A percentile compares a stretch with the other conserved stretches of the same genome.
phyloP scores from a whole-genome alignment of 306 rosid species.

The Citrullus colocynthis region DNA sequence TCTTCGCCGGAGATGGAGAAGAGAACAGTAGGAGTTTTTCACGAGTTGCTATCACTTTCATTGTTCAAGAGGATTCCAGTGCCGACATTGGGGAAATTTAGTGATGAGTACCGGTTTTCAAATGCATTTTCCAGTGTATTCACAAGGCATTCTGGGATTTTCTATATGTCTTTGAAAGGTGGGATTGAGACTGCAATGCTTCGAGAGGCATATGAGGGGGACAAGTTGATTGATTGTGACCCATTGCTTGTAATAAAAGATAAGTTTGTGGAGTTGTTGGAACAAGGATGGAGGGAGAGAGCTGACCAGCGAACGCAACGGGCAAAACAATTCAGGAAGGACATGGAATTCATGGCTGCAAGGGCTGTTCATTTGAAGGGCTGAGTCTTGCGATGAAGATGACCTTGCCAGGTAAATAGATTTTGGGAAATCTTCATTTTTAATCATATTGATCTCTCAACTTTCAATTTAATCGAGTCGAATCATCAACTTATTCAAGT shows the following conservation, averaged over 20 bases:
- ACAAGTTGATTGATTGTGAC: slow-evolving; percentile 49
- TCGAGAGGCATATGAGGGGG: slow-evolving; percentile 61
- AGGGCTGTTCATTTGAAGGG: slow-evolving; percentile 10
- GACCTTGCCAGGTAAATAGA: slow-evolving; percentile 6
- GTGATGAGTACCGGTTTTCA: slow-evolving; percentile 68
- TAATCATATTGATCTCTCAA: not conserved
- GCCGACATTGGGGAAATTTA: slow-evolving; percentile 64
- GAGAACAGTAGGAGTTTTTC: slow-evolving; percentile 39
- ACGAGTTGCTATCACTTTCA: slow-evolving; percentile 56
- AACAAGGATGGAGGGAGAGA: slow-evolving; percentile 69
- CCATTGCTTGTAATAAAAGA: slow-evolving; percentile 63
- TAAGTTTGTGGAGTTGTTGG: slow-evolving; percentile 56
- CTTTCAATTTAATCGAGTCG: not conserved
- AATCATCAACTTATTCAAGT: not conserved
- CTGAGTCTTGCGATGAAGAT: not conserved
- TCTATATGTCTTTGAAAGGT: slow-evolving; percentile 74
- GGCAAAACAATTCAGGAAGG: slow-evolving; percentile 27
- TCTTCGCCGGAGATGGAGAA: slow-evolving; percentile 61
- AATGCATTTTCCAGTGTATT: slow-evolving; percentile 55
- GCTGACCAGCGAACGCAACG: slow-evolving; percentile 31
- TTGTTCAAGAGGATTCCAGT: slow-evolving; percentile 64
- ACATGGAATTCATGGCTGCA: slow-evolving; percentile 32
- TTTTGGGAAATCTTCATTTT: not conserved
- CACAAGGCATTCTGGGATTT: slow-evolving; percentile 77
- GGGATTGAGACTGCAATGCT: slow-evolving; percentile 71